Conservation (phyloP, 2,329 filamentous ascomycete genomes). For the Lanzia echinophila region DNA sequence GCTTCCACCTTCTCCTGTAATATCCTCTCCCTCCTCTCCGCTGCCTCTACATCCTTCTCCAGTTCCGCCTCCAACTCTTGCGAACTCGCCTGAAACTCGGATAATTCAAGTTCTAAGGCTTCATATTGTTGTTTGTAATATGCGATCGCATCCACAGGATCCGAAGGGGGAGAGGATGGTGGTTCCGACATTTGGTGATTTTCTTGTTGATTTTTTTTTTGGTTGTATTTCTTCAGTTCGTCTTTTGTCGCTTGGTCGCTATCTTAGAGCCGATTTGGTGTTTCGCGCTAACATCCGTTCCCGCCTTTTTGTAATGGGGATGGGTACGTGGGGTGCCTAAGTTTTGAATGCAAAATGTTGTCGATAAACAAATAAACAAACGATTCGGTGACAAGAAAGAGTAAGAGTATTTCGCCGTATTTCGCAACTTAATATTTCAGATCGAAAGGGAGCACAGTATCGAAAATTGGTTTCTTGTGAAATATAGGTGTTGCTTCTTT, state of each 20-base stretch:
- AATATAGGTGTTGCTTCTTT: not conserved
- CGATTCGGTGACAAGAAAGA: no score
- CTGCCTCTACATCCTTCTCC: slow-evolving; percentile 91
- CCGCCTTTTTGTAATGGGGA: not conserved
- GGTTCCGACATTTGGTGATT: slow-evolving; percentile 38
- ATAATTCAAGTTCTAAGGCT: slow-evolving; percentile 80
- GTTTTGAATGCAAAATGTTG: no score
- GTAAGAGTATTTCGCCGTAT: no score
- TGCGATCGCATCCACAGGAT: slow-evolving; percentile 68
- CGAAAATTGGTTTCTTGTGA: not conserved
- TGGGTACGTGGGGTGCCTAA: no score
- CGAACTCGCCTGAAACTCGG: slow-evolving; percentile 90
- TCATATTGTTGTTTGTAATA: slow-evolving; percentile 98
- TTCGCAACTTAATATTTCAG: no score
- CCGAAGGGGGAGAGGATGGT: slow-evolving; percentile 55
- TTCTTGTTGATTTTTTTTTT: slow-evolving; percentile 11
- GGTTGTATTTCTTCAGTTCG: slow-evolving; percentile 6
- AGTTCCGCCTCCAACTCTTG: slow-evolving; percentile 90
- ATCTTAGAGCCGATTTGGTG: slow-evolving; percentile 4
- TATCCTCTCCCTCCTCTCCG: slow-evolving; percentile 84
- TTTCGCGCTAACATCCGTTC: slow-evolving; percentile 9
- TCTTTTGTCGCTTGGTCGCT: slow-evolving; percentile 9
- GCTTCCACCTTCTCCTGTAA: slow-evolving; percentile 83
- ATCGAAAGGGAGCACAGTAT: no score
- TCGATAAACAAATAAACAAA: no score